Evolutionary conservation across 176 grass and related monocot genomes (phyloP), one percentile per base, ranked within the genome.

Genomic region (Phoenix roebelenii): DNA sequence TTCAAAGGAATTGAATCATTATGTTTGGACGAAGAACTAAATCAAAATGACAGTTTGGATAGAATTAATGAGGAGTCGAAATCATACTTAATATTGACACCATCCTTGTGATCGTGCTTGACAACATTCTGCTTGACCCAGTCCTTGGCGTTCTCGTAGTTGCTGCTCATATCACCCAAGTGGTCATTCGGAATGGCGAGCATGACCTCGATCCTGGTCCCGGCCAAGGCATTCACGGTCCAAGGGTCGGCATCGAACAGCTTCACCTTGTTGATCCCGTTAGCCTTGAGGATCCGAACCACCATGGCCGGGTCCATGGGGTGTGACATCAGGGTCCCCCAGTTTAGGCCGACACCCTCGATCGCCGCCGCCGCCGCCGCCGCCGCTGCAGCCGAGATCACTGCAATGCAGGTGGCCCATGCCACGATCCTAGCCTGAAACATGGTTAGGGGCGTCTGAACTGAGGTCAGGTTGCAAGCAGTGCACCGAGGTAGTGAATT

Each of bases 281-380:
- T 95, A 35, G 76, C 75, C 48, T 56, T 61, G 53, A 95, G 79
- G 85, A 83, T 85, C 19, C 26, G 64, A 19, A 72, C 66, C 75
- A 83, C 78, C 25, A 72, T 71, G 6, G 61, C 44, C 22, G 89
- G 89, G 73, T 69, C 70, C 61, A 95, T 95, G 25, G 72, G 82
- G 79, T 95, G 89, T 62, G 85, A 89, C 72, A 79, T 95, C 85
- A 83, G 85, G 65, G 85, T 95, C 60, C 89, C 89, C 85, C 89
- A 89, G 74, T 89, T 89, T 18, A 85, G 79, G 39, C 82, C 85
- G 44, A 95, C 16, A 15, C 66, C 71, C 44, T 22, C 69, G 49
- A 59, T 26, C 10, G 5, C 24, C 10, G 25, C 22, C 15, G 15
- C 16, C 55, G 64, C 25, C 50, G 48, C 50, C 52, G 17, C 53